A percentile compares a stretch with the other conserved stretches of the same genome.
phyloP scores from a whole-genome alignment of 2,329 filamentous ascomycete species.

The Cladosporium sp. region DNA sequence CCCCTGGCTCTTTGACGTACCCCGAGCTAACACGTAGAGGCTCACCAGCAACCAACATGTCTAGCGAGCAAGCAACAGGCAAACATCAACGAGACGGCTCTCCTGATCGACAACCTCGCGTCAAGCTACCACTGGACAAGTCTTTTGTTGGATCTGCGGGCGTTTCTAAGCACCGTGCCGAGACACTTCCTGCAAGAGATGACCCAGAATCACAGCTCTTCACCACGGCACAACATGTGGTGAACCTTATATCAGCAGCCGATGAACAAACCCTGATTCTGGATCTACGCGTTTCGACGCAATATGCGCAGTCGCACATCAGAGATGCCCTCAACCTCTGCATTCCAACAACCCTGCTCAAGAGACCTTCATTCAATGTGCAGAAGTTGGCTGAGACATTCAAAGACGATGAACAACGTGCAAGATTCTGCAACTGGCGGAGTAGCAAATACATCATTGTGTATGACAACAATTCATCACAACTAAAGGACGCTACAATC shows the following conservation, averaged over 20 bases:
- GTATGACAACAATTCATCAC: constrained; percentile 74
- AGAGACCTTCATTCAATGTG: constrained; percentile 84
- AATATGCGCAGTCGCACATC: constrained; percentile 72
- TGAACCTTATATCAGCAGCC: constrained; percentile 45
- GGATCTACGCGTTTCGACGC: constrained; percentile 81
- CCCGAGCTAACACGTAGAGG: constrained; percentile 41
- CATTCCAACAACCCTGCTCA: constrained; percentile 89
- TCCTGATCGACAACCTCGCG: constrained; percentile 25
- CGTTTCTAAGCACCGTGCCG: constrained; percentile 35
- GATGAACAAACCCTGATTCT: constrained; percentile 63
- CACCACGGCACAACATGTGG: constrained; percentile 45
- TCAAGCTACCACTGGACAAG: constrained; percentile 28
- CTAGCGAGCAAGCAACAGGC: constrained; percentile 27
- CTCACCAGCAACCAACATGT: constrained; percentile 43
- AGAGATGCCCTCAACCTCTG: constrained; percentile 83
- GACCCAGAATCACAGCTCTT: constrained; percentile 36
- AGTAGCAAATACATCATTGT: constrained; percentile 73
- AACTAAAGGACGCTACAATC: constrained; percentile 74
- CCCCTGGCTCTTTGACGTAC: constrained; percentile 40
- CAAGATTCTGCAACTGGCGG: constrained; percentile 72
- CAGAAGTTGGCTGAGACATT: constrained; percentile 86
- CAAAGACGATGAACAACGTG: constrained; percentile 63
- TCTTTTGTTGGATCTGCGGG: constrained; percentile 14
- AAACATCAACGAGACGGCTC: constrained; percentile 30
- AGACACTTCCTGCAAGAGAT: constrained; percentile 40